A percentile compares a stretch with the other conserved stretches of the same genome.
phyloP scores from a whole-genome alignment of 2,329 filamentous ascomycete species.

The Arachnomyces sp. region DNA sequence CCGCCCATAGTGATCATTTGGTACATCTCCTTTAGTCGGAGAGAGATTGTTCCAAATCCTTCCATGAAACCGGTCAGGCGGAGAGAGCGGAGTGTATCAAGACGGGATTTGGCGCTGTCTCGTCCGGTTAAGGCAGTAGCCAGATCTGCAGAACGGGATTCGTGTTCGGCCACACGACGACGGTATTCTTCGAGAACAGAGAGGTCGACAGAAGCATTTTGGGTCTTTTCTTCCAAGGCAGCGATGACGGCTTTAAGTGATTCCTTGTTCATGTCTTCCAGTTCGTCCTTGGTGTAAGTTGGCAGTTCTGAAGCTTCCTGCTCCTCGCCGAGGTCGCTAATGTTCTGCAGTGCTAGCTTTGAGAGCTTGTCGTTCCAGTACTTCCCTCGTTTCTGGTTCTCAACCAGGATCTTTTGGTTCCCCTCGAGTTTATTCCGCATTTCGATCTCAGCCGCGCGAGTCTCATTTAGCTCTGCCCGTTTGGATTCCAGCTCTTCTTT shows the following conservation, averaged over 20 bases:
- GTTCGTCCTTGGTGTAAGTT: conserved; percentile 64
- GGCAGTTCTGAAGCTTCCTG: conserved; percentile 49
- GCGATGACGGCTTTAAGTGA: conserved; percentile 57
- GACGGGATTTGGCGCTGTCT: conserved; percentile 81
- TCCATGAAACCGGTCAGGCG: conserved; percentile 97
- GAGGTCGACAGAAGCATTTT: conserved; percentile 80
- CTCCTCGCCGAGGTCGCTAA: conserved; percentile 60
- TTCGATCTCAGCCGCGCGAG: conserved; percentile 83
- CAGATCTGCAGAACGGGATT: conserved; percentile 73
- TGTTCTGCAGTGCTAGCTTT: conserved; percentile 75
- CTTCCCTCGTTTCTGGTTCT: conserved; percentile 73
- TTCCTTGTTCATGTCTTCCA: conserved; percentile 55
- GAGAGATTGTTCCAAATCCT: conserved; percentile 86
- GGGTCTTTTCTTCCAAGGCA: conserved; percentile 63
- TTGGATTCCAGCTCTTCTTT: conserved; percentile 85
- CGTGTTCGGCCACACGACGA: conserved; percentile 73
- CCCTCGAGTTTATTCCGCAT: conserved; percentile 98
- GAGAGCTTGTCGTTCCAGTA: conserved; percentile 87
- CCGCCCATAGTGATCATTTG: conserved; percentile 99
- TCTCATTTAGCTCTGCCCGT: conserved; percentile 77
- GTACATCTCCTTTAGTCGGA: conserved; percentile 98
- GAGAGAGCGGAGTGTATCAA: conserved; percentile 81
- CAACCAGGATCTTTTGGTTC: conserved; percentile 76
- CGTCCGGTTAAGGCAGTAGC: conserved; percentile 67
- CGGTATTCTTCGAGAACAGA: conserved; percentile 84